Conservation (phyloP, 805 yeast genomes). For the Crinitomyces ghanaensis region DNA sequence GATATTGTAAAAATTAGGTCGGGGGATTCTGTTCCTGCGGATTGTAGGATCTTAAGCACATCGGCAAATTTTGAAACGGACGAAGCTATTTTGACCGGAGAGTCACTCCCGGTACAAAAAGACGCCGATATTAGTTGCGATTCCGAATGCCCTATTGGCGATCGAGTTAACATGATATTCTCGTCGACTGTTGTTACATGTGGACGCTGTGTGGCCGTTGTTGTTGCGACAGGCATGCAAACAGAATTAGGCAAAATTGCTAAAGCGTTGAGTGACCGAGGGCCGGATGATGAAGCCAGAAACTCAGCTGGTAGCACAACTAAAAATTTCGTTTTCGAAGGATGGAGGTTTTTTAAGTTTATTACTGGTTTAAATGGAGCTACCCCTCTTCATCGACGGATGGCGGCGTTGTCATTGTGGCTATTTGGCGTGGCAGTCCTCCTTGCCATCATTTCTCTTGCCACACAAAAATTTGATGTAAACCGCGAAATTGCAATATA, state of each 20-base stretch:
- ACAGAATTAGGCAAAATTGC: conserved; percentile 75
- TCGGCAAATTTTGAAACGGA: conserved; percentile 58
- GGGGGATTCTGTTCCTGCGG: conserved; percentile 73
- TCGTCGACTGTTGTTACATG: conserved; percentile 60
- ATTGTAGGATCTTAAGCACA: conserved; percentile 42
- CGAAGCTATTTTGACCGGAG: conserved; percentile 57
- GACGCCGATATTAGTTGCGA: conserved; percentile 33
- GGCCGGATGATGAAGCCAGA: conserved; percentile 33
- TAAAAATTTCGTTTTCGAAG: conserved; percentile 44
- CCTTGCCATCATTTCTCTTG: conserved; percentile 81
- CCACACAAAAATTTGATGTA: conserved; percentile 64
- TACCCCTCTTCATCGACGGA: conserved; percentile 68
- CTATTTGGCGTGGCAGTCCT: conserved; percentile 70
- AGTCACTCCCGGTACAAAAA: conserved; percentile 53
- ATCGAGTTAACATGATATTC: conserved; percentile 59
- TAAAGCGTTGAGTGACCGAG: conserved; percentile 37
- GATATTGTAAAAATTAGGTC: conserved; percentile 52
- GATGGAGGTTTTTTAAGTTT: conserved; percentile 43
- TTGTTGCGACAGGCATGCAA: conserved; percentile 50
- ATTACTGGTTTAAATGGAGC: conserved; percentile 54
- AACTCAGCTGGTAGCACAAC: conserved; percentile 34
- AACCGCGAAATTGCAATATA: conserved; percentile 73
- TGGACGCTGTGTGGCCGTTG: conserved; percentile 66
- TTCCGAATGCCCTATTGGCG: conserved; percentile 50
- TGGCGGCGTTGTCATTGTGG: conserved; percentile 65